These are phyloP conservation scores for Colletotrichum kahawae DNA, from an alignment of 2,329 filamentous ascomycete species.

Conservation along the genomic window DNA sequence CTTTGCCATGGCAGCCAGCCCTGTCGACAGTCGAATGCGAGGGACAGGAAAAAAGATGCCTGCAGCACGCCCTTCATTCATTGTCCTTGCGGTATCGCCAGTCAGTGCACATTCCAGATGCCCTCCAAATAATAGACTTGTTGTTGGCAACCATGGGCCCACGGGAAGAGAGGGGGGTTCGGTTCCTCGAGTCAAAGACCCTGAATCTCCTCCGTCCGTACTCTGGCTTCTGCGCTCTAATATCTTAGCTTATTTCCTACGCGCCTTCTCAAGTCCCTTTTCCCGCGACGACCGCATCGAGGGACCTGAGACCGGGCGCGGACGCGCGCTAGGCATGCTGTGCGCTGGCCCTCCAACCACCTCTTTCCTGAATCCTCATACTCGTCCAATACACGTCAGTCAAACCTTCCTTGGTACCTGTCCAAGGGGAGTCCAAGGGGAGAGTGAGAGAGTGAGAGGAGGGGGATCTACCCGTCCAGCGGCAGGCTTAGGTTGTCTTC, in stretches of 20 bases:
- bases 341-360: neutral
- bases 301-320: neutral
- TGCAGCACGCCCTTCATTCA: neutral
- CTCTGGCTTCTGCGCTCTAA: neutral
- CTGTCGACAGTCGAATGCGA: neutral
- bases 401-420: neutral
- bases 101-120: neutral
- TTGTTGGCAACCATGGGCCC: neutral
- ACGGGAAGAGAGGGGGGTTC: neutral
- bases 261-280: neutral
- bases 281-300: neutral
- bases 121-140: neutral
- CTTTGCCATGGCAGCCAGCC: neutral
- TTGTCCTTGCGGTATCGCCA: neutral
- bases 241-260: neutral
- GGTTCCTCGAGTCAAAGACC: neutral
- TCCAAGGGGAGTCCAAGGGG: neutral
- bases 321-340: neutral
- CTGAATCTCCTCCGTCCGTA: neutral
- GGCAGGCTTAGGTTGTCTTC: neutral
- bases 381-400: neutral
- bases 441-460: neutral
- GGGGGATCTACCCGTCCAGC: constrained; percentile 7
- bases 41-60: neutral
- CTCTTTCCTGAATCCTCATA: too few relatives aligned